Percentiles rank a stretch among this genome's conserved stretches.
Conservation (phyloP, 2,329 filamentous ascomycete species). For the Huntiella savannae region DNA sequence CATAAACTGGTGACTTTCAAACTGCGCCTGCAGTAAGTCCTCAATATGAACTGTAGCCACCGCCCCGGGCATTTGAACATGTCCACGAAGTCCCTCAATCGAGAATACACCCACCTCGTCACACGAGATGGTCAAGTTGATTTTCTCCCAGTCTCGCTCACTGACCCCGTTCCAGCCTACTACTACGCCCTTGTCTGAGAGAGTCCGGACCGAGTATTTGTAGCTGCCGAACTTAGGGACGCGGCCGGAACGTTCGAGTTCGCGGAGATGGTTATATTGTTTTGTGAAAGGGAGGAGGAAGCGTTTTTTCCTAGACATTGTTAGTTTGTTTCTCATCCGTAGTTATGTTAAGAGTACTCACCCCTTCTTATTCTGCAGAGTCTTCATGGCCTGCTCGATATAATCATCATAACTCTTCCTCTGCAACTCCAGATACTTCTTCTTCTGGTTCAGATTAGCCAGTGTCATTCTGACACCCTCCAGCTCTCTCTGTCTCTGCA, state of each 20-base stretch:
- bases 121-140: conserved; percentile 84
- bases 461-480: conserved; percentile 66
- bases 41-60: conserved; percentile 79
- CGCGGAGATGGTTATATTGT: conserved; percentile 95
- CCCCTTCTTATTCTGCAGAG: conserved; percentile 90
- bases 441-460: conserved; percentile 62
- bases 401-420: conserved; percentile 98
- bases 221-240: conserved; percentile 95
- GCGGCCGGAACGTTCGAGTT: conserved; percentile 77
- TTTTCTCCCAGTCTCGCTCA: conserved; percentile 71
- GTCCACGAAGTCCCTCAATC: conserved; percentile 74
- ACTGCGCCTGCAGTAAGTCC: conserved; percentile 87
- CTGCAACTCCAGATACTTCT: conserved; percentile 81
- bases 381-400: conserved; percentile 95
- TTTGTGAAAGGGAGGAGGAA: conserved; percentile 95
- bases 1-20: conserved; percentile 92
- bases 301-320: conserved; percentile 49
- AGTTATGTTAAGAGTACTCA: conserved; percentile 21
- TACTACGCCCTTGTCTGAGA: conserved; percentile 84
- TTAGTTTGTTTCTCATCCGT: conserved; percentile 2
- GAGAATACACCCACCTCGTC: conserved; percentile 90
- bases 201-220: conserved; percentile 82
- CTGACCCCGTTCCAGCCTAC: conserved; percentile 75
- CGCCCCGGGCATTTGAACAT: conserved; percentile 89
- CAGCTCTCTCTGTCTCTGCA: conserved; percentile 79